A percentile compares a stretch with the other conserved stretches of the same genome.
These are phyloP conservation scores for Mycena olivaceomarginata DNA, from an alignment of 768 basidiomycete genomes.

Conservation along the genomic window DNA sequence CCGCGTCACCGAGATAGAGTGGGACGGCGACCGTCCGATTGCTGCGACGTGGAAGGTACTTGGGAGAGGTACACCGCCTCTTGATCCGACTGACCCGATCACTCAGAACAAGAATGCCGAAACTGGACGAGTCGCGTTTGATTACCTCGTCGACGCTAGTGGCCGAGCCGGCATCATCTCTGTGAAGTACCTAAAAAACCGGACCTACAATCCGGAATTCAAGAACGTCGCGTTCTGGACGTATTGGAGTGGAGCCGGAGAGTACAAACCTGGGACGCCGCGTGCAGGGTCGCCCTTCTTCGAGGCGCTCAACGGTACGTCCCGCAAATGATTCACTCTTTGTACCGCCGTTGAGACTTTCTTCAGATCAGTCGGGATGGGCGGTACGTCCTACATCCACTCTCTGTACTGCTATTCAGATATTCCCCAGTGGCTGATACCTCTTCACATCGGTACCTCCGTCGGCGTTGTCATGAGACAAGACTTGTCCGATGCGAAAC, in stretches of 20 bases:
- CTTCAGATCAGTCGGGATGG: background rate
- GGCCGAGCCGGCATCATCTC: conserved; percentile 5
- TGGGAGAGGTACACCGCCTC: background rate
- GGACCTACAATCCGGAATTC: background rate
- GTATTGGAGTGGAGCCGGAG: background rate
- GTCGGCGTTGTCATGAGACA: background rate
- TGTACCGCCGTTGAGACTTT: background rate
- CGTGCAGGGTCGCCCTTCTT: background rate
- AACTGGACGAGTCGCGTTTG: background rate
- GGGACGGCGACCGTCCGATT: background rate
- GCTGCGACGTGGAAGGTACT: conserved; percentile 3
- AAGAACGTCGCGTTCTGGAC: conserved; percentile 4
- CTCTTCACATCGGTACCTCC: background rate
- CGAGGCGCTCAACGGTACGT: background rate
- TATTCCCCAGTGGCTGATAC: background rate
- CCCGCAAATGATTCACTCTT: background rate
- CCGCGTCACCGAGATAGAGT: conserved; percentile 37
- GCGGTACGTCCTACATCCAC: background rate
- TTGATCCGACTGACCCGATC: background rate
- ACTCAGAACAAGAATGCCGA: background rate
- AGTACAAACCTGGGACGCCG: background rate
- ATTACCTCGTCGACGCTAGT: conserved; percentile 12
- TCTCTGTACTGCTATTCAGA: too few species aligned
- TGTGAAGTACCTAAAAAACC: background rate
- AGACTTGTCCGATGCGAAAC: conserved; percentile 1